Conservation (phyloP, 2,329 filamentous ascomycete species). For the Kalmusia sp. region DNA sequence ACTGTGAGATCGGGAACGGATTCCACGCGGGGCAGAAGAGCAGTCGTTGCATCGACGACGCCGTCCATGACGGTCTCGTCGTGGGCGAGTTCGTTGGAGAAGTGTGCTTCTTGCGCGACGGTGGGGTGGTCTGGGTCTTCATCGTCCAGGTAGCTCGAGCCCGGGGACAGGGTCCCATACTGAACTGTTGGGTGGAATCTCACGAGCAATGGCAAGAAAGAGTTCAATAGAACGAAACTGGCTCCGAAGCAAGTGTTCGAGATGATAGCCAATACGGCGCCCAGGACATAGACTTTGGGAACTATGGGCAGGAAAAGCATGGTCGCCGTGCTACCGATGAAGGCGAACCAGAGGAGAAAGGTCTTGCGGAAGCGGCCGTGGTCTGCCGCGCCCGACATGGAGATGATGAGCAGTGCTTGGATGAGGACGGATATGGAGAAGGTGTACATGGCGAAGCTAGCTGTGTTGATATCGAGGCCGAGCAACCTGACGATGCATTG, state of each 20-base stretch:
- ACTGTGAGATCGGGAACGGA: conserved; percentile 37
- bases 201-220: conserved; percentile 89
- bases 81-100: conserved; percentile 33
- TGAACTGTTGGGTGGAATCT: conserved; percentile 75
- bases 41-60: conserved; percentile 43
- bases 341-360: conserved; percentile 83
- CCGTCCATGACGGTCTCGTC: conserved; percentile 35
- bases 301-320: conserved; percentile 87
- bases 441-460: conserved; percentile 97
- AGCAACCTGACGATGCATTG: conserved; percentile 86
- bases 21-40: conserved; percentile 41
- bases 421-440: conserved; percentile 91
- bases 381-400: conserved; percentile 94
- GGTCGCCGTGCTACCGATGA: conserved; percentile 78
- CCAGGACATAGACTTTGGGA: conserved; percentile 78
- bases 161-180: conserved; percentile 28
- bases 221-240: conserved; percentile 94
- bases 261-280: conserved; percentile 83
- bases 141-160: conserved; percentile 32
- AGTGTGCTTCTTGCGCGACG: conserved; percentile 32
- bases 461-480: conserved; percentile 89
- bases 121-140: conserved; percentile 30
- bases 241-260: conserved; percentile 95
- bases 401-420: conserved; percentile 90
- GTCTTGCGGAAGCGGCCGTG: conserved; percentile 89